phyloP scores from a whole-genome alignment of 2,329 filamentous ascomycete species.

The Colletotrichum orchidophilum region DNA sequence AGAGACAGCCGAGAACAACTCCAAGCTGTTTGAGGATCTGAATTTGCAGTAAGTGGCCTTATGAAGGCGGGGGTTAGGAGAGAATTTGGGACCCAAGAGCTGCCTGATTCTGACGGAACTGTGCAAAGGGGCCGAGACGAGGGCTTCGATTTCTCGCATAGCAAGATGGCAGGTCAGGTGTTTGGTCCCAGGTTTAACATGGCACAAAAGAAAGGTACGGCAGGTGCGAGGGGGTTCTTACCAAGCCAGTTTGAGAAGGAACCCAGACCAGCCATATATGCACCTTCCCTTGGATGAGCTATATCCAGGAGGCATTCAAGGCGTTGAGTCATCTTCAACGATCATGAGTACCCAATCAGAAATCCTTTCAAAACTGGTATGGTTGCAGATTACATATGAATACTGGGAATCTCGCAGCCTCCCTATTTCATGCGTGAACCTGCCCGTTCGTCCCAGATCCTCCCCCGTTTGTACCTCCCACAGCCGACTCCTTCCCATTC shows the following conservation, averaged over 20 bases:
- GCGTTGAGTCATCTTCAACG: no score
- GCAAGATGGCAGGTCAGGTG: background rate
- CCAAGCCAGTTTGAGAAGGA: background rate
- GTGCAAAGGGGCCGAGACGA: background rate
- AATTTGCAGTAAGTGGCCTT: no score
- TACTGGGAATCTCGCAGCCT: background rate
- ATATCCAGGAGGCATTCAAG: background rate
- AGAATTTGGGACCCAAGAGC: background rate
- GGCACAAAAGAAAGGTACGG: background rate
- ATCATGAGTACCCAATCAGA: background rate
- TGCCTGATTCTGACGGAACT: background rate
- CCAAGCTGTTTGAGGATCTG: background rate
- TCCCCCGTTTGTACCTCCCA: constrained; percentile 1
- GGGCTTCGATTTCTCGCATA: background rate
- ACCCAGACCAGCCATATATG: background rate
- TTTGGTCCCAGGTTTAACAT: background rate
- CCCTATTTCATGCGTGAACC: background rate
- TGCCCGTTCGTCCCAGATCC: constrained; percentile 22
- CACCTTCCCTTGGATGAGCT: background rate
- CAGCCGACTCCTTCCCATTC: constrained; percentile 5
- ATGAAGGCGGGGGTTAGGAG: background rate
- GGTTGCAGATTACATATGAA: background rate
- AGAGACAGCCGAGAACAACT: background rate
- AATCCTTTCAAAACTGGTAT: no score
- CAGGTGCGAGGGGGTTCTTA: background rate